Percentiles rank a stretch among this genome's conserved stretches.
Conservation (phyloP, 1,284 basidiomycete species). For the Tilletia setariae region DNA sequence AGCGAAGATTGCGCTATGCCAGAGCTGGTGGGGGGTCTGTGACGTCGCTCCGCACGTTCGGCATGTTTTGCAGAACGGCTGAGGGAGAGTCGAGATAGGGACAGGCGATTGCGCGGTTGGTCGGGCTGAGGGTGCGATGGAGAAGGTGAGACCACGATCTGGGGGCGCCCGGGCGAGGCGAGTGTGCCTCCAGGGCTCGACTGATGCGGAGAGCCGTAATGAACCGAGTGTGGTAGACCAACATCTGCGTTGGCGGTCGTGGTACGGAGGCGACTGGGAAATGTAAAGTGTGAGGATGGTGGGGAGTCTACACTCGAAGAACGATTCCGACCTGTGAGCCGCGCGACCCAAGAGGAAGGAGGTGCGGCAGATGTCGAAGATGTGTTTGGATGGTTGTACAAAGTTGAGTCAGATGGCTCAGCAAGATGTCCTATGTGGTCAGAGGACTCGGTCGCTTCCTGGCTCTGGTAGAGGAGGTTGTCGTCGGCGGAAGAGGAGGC, state of each 20-base stretch:
- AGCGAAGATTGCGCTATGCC: slow-evolving; percentile 3
- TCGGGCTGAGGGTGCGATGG: neutral
- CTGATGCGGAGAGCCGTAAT: too few species aligned
- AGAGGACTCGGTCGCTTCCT: neutral
- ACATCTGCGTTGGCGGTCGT: neutral
- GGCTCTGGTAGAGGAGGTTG: neutral
- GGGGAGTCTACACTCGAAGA: slow-evolving; percentile 8
- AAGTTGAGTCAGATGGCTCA: neutral
- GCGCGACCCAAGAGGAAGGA: slow-evolving; percentile 4
- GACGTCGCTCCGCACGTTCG: neutral
- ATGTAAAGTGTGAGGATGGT: neutral
- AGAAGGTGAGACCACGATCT: neutral
- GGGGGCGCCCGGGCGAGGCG: neutral
- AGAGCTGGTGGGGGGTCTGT: slow-evolving; percentile 3
- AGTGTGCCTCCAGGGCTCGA: too few species aligned
- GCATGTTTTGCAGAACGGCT: neutral
- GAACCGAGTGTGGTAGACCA: neutral
- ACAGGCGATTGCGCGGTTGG: slow-evolving; percentile 3
- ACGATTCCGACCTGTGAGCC: slow-evolving; percentile 9
- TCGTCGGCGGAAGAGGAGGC: neutral
- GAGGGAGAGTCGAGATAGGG: neutral
- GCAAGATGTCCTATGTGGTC: slow-evolving; percentile 6
- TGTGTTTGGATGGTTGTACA: neutral
- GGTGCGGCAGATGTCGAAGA: neutral
- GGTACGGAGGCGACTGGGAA: neutral